A percentile compares a stretch with the other conserved stretches of the same genome.
Conservation (phyloP, 371 early-diverging fungal species). For the Circinella umbellata region DNA sequence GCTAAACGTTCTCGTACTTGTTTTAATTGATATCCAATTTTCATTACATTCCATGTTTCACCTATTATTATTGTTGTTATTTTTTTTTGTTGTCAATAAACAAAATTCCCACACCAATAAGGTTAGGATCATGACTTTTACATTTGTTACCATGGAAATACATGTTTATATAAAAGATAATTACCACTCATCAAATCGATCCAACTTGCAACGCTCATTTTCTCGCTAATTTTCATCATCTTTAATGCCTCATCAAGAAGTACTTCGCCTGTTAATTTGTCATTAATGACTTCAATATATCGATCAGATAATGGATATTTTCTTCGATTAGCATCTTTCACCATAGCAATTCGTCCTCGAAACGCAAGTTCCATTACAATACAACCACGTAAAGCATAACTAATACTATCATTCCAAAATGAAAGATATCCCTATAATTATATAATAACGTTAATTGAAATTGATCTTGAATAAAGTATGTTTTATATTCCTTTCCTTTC, state of each 20-base stretch:
- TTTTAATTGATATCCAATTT: conserved; percentile 95
- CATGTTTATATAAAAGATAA: conserved; percentile 1
- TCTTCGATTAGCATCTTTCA: conserved; percentile 84
- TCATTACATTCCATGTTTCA: conserved; percentile 97
- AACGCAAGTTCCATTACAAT: conserved; percentile 95
- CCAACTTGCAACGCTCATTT: conserved; percentile 88
- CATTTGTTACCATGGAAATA: not conserved
- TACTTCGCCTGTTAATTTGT: conserved; percentile 90
- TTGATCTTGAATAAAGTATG: too few relatives aligned
- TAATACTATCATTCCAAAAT: conserved; percentile 98
- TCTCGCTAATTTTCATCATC: conserved; percentile 80
- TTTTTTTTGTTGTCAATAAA: too few relatives aligned
- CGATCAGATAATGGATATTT: conserved; percentile 82
- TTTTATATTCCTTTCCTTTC: not conserved
- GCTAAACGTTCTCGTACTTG: conserved; percentile 96
- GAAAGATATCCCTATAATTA: conserved; percentile 84
- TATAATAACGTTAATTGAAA: not conserved
- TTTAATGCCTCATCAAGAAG: conserved; percentile 93
- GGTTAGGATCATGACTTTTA: not conserved
- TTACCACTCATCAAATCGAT: conserved; percentile 96
- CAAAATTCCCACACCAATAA: too few relatives aligned
- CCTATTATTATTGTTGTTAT: conserved; percentile 52
- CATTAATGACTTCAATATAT: conserved; percentile 83
- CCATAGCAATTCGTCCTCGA: conserved; percentile 85
- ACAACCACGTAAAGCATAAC: conserved; percentile 93